Percentiles rank a stretch among this genome's conserved stretches.
These are phyloP conservation scores for Plicaturopsis crispa DNA, from an alignment of 768 basidiomycete species.

Conservation along the genomic window DNA sequence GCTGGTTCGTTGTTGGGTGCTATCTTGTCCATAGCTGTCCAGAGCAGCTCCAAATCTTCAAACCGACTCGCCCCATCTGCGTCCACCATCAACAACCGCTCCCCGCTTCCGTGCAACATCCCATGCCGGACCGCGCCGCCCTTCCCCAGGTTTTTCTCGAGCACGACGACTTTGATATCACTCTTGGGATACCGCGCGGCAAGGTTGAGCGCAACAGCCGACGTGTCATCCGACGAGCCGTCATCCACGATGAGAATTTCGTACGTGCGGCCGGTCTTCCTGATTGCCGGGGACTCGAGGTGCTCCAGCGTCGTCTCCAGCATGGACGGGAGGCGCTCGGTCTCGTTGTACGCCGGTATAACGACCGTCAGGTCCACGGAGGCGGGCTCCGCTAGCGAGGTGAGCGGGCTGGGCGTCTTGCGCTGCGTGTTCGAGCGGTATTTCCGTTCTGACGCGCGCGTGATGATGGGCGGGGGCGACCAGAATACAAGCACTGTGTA, in stretches of 20 bases:
- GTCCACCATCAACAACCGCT: conserved; percentile 82
- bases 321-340: conserved; percentile 78
- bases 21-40: conserved; percentile 64
- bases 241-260: conserved; percentile 91
- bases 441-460: conserved; percentile 57
- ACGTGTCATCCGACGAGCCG: conserved; percentile 76
- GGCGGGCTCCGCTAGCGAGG: conserved; percentile 46
- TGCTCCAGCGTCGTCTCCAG: conserved; percentile 67
- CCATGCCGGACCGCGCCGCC: conserved; percentile 92
- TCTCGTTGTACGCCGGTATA: conserved; percentile 91
- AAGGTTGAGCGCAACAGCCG: conserved; percentile 53
- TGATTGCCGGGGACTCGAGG: conserved; percentile 30
- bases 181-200: conserved; percentile 45
- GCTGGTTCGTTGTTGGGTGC: conserved; percentile 41
- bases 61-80: conserved; percentile 93
- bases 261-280: conserved; percentile 40
- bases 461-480: conserved; percentile 64
- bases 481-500: conserved; percentile 66
- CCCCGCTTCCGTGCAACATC: conserved; percentile 74
- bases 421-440: conserved; percentile 56
- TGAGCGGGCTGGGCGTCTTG: conserved; percentile 45
- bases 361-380: conserved; percentile 72
- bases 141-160: conserved; percentile 83
- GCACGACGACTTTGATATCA: conserved; percentile 71
- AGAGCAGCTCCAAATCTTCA: conserved; percentile 73